Conservation (phyloP, 805 yeast genomes). For the Candida orba region DNA sequence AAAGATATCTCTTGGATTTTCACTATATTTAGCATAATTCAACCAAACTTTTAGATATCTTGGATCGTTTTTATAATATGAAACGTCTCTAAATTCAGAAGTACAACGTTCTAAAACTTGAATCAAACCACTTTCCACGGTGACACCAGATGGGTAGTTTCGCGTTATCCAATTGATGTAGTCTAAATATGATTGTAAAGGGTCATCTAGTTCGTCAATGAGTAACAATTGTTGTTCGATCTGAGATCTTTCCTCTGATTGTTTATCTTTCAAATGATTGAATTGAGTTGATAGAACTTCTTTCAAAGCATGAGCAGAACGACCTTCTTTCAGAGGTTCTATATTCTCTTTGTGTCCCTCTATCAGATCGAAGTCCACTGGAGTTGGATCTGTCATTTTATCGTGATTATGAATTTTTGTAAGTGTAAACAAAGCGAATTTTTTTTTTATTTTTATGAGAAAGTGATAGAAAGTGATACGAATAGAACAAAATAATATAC, state of each 20-base stretch:
- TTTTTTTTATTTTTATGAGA: too few species aligned
- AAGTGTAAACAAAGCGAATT: background rate
- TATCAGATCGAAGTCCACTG: conserved; percentile 34
- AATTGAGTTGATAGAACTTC: conserved; percentile 30
- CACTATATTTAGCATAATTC: conserved; percentile 60
- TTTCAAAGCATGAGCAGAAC: conserved; percentile 55
- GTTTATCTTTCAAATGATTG: conserved; percentile 22
- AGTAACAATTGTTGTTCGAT: conserved; percentile 45
- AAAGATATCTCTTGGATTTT: conserved; percentile 65
- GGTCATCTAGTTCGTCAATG: conserved; percentile 71
- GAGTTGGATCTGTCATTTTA: conserved; percentile 4
- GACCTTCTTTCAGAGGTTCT: conserved; percentile 56
- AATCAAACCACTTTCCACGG: conserved; percentile 58
- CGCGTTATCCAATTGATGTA: conserved; percentile 69
- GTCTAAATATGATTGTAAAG: conserved; percentile 66
- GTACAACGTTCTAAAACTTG: conserved; percentile 66
- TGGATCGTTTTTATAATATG: conserved; percentile 73
- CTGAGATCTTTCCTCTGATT: conserved; percentile 31
- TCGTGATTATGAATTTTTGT: background rate
- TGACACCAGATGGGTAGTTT: conserved; percentile 54
- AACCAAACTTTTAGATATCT: conserved; percentile 79
- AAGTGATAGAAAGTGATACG: too few species aligned
- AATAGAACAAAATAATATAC: too few species aligned
- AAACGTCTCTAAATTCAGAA: conserved; percentile 53
- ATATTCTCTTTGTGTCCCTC: conserved; percentile 75